Evolutionary conservation across 768 basidiomycete genomes (phyloP).

Genomic region (Panellus pusillus): DNA sequence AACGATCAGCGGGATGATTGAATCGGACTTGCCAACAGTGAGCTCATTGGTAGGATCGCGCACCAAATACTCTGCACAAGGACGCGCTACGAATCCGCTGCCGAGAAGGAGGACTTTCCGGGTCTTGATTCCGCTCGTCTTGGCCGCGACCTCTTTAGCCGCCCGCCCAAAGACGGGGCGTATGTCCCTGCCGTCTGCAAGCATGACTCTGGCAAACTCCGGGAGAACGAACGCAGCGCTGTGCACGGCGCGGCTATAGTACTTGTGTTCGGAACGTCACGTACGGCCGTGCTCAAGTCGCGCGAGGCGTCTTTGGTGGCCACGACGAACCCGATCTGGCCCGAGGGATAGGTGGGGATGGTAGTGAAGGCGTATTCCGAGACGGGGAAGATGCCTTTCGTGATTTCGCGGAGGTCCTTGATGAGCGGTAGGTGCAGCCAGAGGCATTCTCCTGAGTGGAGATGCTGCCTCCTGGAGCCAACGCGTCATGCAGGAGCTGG

Average conservation of each 20-base stretch:
- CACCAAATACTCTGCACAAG: constrained; percentile 93
- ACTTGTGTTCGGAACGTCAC: constrained; percentile 71
- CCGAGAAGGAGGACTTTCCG: constrained; percentile 87
- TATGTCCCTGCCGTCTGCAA: constrained; percentile 73
- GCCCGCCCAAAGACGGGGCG: constrained; percentile 74
- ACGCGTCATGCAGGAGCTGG: constrained; percentile 86
- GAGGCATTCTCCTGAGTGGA: constrained; percentile 95
- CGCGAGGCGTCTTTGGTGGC: constrained; percentile 76
- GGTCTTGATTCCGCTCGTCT: constrained; percentile 36
- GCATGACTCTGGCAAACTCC: constrained; percentile 78
- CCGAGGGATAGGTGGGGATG: constrained; percentile 97
- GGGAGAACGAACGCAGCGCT: constrained; percentile 84
- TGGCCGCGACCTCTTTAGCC: constrained; percentile 42
- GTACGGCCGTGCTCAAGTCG: constrained; percentile 70
- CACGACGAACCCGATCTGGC: constrained; percentile 93
- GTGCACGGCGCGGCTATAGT: constrained; percentile 87
- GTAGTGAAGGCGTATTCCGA: constrained; percentile 93
- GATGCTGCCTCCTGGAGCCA: constrained; percentile 87
- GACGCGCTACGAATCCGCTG: constrained; percentile 92
- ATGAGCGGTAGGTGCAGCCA: constrained; percentile 95
- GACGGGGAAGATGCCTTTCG: constrained; percentile 72
- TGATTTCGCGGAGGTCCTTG: constrained; percentile 66
- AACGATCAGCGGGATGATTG: not conserved
- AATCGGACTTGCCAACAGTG: constrained; percentile 66
- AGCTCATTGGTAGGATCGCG: constrained; percentile 79